Evolutionary conservation across 371 early-diverging fungal genomes (phyloP).

Genomic region (Mucor mucedo): DNA sequence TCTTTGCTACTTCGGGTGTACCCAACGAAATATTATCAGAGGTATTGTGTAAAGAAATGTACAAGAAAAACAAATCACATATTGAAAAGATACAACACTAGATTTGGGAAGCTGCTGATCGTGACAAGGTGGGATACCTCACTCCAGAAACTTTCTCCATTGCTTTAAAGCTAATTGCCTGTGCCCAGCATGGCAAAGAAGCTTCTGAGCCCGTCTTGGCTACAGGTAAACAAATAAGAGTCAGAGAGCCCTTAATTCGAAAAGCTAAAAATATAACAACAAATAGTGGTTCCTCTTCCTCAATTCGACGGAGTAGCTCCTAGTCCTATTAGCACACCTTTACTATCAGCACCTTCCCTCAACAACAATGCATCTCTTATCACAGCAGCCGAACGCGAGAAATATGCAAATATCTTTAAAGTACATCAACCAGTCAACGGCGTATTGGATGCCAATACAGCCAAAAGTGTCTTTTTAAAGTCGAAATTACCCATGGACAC

Average conservation of each 20-base stretch:
- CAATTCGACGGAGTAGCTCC: slow-evolving; percentile 56
- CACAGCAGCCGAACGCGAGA: slow-evolving; percentile 46
- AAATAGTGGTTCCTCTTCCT: slow-evolving; percentile 56
- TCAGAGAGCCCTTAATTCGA: background rate
- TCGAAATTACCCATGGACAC: slow-evolving; percentile 50
- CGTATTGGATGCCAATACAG: slow-evolving; percentile 41
- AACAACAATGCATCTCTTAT: slow-evolving; percentile 19
- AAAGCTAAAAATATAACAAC: background rate
- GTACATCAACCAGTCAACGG: slow-evolving; percentile 50
- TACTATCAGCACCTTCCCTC: slow-evolving; percentile 13
- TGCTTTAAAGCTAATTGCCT: slow-evolving; percentile 43
- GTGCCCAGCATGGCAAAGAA: slow-evolving; percentile 73
- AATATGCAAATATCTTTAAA: slow-evolving; percentile 47
- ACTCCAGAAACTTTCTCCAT: slow-evolving; percentile 37
- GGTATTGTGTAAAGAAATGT: slow-evolving; percentile 38
- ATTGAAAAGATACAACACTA: slow-evolving; percentile 26
- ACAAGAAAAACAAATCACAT: background rate
- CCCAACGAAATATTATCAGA: slow-evolving; percentile 74
- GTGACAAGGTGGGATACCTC: slow-evolving; percentile 37
- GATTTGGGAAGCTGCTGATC: slow-evolving; percentile 61
- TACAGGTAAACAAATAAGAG: slow-evolving; percentile 31
- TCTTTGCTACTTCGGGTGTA: slow-evolving; percentile 83
- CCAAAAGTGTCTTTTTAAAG: slow-evolving; percentile 48
- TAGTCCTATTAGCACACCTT: slow-evolving; percentile 23
- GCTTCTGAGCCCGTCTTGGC: slow-evolving; percentile 39